A percentile compares a stretch with the other conserved stretches of the same genome.
These are phyloP conservation scores for Alternaria alternata DNA, from an alignment of 2,329 filamentous ascomycete species.

Conservation along the genomic window DNA sequence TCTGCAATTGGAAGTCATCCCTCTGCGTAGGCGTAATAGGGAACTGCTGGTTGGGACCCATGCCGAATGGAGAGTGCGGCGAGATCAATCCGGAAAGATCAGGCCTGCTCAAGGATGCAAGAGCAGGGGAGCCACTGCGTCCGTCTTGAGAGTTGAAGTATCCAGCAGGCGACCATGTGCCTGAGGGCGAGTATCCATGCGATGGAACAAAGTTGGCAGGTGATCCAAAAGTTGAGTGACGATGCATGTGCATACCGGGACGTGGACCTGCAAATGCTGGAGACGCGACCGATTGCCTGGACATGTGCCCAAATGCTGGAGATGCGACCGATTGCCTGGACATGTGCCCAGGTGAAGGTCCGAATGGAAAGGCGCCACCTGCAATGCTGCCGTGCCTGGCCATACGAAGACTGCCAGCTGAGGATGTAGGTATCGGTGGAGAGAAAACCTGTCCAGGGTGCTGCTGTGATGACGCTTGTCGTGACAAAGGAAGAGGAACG, in stretches of 20 bases:
- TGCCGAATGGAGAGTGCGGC: constrained; percentile 69
- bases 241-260: constrained; percentile 66
- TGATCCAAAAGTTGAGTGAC: constrained; percentile 74
- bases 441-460: constrained; percentile 82
- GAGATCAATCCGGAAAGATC: constrained; percentile 49
- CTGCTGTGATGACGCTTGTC: constrained; percentile 75
- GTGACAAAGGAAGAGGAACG: constrained; percentile 68
- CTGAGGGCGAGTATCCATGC: constrained; percentile 65
- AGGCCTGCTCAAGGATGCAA: constrained; percentile 46
- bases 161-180: constrained; percentile 53
- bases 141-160: constrained; percentile 50
- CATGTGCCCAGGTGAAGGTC: constrained; percentile 63
- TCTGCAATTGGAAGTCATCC: constrained; percentile 54
- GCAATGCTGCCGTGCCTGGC: constrained; percentile 65
- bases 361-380: constrained; percentile 66
- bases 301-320: constrained; percentile 69
- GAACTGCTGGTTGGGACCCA: constrained; percentile 53
- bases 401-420: constrained; percentile 74
- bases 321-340: constrained; percentile 72
- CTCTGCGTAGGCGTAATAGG: constrained; percentile 51
- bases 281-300: constrained; percentile 71
- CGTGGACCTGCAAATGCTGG: constrained; percentile 68
- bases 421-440: constrained; percentile 81
- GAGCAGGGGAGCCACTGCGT: constrained; percentile 55
- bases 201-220: constrained; percentile 70